phyloP scores from a whole-genome alignment of 441 rosid species.

The Biscutella laevigata region DNA sequence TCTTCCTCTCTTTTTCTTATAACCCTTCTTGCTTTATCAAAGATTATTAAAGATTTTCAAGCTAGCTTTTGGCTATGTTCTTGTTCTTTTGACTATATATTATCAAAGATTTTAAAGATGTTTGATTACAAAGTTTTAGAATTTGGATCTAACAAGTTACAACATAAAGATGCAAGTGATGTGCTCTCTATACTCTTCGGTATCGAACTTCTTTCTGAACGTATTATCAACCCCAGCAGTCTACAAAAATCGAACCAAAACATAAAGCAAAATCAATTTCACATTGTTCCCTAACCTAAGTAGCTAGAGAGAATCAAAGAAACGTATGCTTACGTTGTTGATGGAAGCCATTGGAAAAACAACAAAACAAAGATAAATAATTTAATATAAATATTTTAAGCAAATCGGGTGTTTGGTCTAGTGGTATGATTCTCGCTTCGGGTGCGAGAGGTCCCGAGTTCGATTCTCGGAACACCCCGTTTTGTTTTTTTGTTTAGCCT shows the following conservation, averaged over 20 bases:
- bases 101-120: no score
- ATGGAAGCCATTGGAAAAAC: slow-evolving; percentile 38
- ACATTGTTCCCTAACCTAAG: background rate
- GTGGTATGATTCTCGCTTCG: slow-evolving; percentile 62
- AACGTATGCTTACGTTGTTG: slow-evolving; percentile 33
- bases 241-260: slow-evolving; percentile 32
- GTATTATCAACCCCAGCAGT: slow-evolving; percentile 71
- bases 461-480: slow-evolving; percentile 68
- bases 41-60: no score
- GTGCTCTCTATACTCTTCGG: no score
- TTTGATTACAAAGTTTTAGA: slow-evolving; percentile 10
- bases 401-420: slow-evolving; percentile 44
- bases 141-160: slow-evolving; percentile 5
- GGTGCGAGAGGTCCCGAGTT: slow-evolving; percentile 73
- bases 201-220: slow-evolving; percentile 75
- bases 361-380: no score
- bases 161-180: slow-evolving; percentile 2
- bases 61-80: no score
- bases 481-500: no score
- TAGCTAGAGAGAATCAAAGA: background rate
- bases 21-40: no score
- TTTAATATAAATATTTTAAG: no score
- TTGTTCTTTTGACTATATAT: no score
- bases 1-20: no score
- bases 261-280: slow-evolving; percentile 1